Conservation (phyloP, 495 filamentous ascomycete species). For the Filosporella fistucella region DNA sequence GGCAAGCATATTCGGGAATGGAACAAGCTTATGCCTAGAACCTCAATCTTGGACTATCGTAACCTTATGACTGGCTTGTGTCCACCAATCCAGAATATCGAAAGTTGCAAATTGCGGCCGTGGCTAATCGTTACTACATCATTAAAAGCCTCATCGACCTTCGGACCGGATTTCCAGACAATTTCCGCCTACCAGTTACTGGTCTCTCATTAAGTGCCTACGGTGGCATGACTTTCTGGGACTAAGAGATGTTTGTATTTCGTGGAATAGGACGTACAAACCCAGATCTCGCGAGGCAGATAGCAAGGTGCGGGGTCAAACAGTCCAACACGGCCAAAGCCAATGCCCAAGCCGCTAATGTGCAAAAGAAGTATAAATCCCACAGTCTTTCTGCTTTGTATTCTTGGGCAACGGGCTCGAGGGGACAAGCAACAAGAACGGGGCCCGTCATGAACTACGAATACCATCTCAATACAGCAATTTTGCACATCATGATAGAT, state of each 20-base stretch:
- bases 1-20: slow-evolving; percentile 37
- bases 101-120: slow-evolving; percentile 55
- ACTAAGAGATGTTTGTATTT: slow-evolving; percentile 43
- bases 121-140: slow-evolving; percentile 62
- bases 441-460: slow-evolving; percentile 54
- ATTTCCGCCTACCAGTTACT: slow-evolving; percentile 46
- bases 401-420: slow-evolving; percentile 48
- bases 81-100: slow-evolving; percentile 50
- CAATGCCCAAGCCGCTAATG: slow-evolving; percentile 33
- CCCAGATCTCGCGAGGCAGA: slow-evolving; percentile 38
- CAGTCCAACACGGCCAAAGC: slow-evolving; percentile 38
- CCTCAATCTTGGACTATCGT: slow-evolving; percentile 55
- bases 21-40: slow-evolving; percentile 35
- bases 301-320: slow-evolving; percentile 40
- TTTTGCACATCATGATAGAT: slow-evolving; percentile 51
- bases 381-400: slow-evolving; percentile 39
- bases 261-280: slow-evolving; percentile 42
- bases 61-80: slow-evolving; percentile 50
- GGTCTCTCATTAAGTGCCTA: slow-evolving; percentile 48
- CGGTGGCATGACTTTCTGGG: slow-evolving; percentile 51
- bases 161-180: slow-evolving; percentile 36
- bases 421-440: slow-evolving; percentile 51
- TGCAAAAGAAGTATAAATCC: slow-evolving; percentile 26
- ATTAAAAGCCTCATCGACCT: slow-evolving; percentile 52
- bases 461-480: slow-evolving; percentile 65